phyloP scores from a whole-genome alignment of 805 yeast species.

The Pichia deserticola region DNA sequence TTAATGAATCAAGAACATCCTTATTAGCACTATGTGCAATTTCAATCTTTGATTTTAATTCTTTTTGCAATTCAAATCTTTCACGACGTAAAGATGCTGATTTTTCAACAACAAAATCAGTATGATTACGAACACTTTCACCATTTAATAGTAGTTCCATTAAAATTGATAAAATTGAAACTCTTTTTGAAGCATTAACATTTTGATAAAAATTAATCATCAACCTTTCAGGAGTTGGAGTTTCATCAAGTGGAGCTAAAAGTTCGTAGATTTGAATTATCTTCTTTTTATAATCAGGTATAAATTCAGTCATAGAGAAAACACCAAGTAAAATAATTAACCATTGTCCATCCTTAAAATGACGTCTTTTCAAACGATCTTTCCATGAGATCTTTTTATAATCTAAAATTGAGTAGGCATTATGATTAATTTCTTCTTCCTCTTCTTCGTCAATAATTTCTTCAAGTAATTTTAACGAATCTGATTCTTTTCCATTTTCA shows the following conservation, averaged over 20 bases:
- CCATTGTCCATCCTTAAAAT: conserved; percentile 83
- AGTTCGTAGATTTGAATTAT: conserved; percentile 43
- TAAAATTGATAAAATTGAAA: conserved; percentile 43
- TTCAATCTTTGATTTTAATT: conserved; percentile 47
- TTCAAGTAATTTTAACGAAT: conserved; percentile 15
- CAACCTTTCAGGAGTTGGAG: conserved; percentile 44
- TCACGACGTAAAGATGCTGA: conserved; percentile 56
- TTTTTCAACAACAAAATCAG: conserved; percentile 64
- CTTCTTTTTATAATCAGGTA: conserved; percentile 44
- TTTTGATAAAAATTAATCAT: conserved; percentile 46
- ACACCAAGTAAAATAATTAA: conserved; percentile 69
- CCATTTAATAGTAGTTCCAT: conserved; percentile 57
- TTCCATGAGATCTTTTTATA: conserved; percentile 66
- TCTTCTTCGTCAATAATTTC: conserved; percentile 17
- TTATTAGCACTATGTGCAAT: conserved; percentile 40
- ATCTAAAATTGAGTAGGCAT: conserved; percentile 43
- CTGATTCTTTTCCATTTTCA: not conserved
- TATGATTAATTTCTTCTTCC: conserved; percentile 30
- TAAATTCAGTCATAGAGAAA: conserved; percentile 50
- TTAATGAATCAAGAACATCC: conserved; percentile 29
- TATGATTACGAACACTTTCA: conserved; percentile 47
- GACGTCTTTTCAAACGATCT: conserved; percentile 64
- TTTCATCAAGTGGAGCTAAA: conserved; percentile 49
- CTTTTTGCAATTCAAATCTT: conserved; percentile 57
- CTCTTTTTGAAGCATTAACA: conserved; percentile 45